Percentiles rank a stretch among this genome's conserved stretches.
Evolutionary conservation across 441 rosid genomes (phyloP).

Genomic region (Erysimum pusillum): DNA sequence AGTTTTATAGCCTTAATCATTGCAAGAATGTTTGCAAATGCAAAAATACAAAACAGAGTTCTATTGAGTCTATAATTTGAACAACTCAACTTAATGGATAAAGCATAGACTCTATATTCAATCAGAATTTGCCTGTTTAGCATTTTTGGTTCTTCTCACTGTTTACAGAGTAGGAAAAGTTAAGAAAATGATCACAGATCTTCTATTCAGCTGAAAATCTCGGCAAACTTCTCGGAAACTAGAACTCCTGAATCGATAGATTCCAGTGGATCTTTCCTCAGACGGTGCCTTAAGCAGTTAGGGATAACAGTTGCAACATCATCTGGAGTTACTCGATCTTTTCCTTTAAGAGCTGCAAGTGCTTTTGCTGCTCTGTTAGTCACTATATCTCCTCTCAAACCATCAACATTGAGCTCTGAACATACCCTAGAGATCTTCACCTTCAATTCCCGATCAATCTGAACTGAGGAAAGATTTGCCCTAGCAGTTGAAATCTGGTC

Average conservation of each 20-base stretch:
- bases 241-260: conserved; percentile 94
- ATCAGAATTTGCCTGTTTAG: conserved; percentile 34
- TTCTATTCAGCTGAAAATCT: conserved; percentile 70
- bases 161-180: conserved; percentile 36
- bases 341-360: conserved; percentile 87
- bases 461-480: conserved; percentile 73
- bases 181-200: conserved; percentile 16
- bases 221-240: conserved; percentile 86
- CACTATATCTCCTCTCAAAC: conserved; percentile 95
- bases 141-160: conserved; percentile 41
- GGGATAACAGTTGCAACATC: conserved; percentile 97
- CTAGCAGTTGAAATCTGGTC: conserved; percentile 79
- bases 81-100: conserved; percentile 28
- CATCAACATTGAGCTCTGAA: conserved; percentile 92
- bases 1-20: conserved; percentile 6
- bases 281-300: conserved; percentile 96
- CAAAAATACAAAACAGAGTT: background rate
- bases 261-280: conserved; percentile 95
- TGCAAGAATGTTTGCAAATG: conserved; percentile 11
- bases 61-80: conserved; percentile 6
- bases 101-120: conserved; percentile 18
- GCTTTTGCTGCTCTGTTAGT: conserved; percentile 97
- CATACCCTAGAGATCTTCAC: conserved; percentile 97
- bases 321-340: conserved; percentile 79
- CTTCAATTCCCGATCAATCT: conserved; percentile 81